Percentiles rank a stretch among this genome's conserved stretches.
Evolutionary conservation across 352 stramenopile species (phyloP).

Genomic region (Globisporangium alternatum): DNA sequence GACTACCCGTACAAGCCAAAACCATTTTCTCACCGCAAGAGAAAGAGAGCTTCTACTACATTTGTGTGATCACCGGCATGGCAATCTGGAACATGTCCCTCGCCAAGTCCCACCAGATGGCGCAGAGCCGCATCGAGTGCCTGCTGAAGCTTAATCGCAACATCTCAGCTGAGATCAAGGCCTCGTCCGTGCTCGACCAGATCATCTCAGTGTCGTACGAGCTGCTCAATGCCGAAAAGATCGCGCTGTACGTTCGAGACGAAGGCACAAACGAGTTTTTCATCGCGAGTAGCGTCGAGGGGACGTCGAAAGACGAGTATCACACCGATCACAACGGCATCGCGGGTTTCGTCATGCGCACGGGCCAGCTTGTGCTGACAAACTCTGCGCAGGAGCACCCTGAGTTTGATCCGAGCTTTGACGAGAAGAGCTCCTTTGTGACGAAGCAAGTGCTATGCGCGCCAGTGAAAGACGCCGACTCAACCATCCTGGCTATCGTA

Average conservation of each 20-base stretch:
- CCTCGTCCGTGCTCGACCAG: slow-evolving; percentile 31
- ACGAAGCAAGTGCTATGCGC: slow-evolving; percentile 30
- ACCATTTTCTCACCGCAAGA: slow-evolving; percentile 28
- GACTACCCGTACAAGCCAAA: slow-evolving; percentile 14
- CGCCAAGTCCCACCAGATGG: slow-evolving; percentile 28
- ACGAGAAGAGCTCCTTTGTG: slow-evolving; percentile 23
- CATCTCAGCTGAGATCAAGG: slow-evolving; percentile 35
- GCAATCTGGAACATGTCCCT: slow-evolving; percentile 41
- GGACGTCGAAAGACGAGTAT: slow-evolving; percentile 26
- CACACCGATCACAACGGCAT: slow-evolving; percentile 34
- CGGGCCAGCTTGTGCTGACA: slow-evolving; percentile 29
- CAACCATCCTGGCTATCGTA: slow-evolving; percentile 33
- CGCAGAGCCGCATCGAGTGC: slow-evolving; percentile 36
- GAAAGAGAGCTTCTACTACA: slow-evolving; percentile 36
- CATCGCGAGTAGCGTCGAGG: slow-evolving; percentile 20
- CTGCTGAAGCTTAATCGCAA: slow-evolving; percentile 36
- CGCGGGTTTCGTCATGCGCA: slow-evolving; percentile 30
- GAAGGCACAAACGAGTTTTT: slow-evolving; percentile 31
- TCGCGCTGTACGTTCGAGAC: slow-evolving; percentile 32
- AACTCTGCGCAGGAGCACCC: slow-evolving; percentile 30
- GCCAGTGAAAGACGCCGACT: slow-evolving; percentile 34
- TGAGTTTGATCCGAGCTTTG: slow-evolving; percentile 28
- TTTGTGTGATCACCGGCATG: slow-evolving; percentile 38
- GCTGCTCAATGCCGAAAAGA: slow-evolving; percentile 31
- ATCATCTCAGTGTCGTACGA: slow-evolving; percentile 44